Percentiles rank a stretch among this genome's conserved stretches.
These are phyloP conservation scores for Cryptococcus sp. DNA, from an alignment of 1,284 basidiomycete species.

Conservation along the genomic window DNA sequence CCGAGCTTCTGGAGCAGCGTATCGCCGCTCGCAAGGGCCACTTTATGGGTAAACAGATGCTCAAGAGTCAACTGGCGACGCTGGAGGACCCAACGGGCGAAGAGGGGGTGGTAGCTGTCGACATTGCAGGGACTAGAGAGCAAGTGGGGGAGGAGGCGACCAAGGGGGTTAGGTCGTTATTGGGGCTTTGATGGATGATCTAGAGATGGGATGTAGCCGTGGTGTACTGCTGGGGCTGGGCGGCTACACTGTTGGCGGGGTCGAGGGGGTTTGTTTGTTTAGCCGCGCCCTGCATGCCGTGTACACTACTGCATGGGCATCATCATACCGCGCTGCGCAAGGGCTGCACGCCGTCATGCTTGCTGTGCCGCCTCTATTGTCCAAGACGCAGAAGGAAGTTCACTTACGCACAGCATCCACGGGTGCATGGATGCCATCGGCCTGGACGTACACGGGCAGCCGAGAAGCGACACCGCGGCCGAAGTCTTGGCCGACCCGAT, in stretches of 20 bases:
- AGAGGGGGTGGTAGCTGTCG: slow-evolving; percentile 64
- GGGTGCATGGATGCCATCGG: too few species aligned
- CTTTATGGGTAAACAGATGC: slow-evolving; percentile 85
- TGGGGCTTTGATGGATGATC: slow-evolving; percentile 11
- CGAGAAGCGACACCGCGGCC: too few species aligned
- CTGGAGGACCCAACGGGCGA: slow-evolving; percentile 73
- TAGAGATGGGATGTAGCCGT: slow-evolving; percentile 1
- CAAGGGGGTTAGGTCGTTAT: slow-evolving; percentile 33
- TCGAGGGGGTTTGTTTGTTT: not conserved
- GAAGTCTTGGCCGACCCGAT: too few species aligned
- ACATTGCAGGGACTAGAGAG: slow-evolving; percentile 58
- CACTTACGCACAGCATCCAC: too few species aligned
- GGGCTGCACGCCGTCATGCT: too few species aligned
- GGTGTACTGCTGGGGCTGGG: too few species aligned
- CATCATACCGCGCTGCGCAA: too few species aligned
- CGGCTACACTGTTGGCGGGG: too few species aligned
- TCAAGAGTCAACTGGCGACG: slow-evolving; percentile 76
- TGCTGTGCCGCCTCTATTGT: too few species aligned
- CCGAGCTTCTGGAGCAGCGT: slow-evolving; percentile 62
- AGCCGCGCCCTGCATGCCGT: not conserved
- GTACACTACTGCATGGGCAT: too few species aligned
- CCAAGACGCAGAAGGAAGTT: too few species aligned
- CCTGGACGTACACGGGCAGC: too few species aligned
- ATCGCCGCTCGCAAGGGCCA: slow-evolving; percentile 72
- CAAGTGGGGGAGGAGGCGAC: slow-evolving; percentile 56